Evolutionary conservation across 2,329 filamentous ascomycete genomes (phyloP).

Genomic region (Colletotrichum sp.): DNA sequence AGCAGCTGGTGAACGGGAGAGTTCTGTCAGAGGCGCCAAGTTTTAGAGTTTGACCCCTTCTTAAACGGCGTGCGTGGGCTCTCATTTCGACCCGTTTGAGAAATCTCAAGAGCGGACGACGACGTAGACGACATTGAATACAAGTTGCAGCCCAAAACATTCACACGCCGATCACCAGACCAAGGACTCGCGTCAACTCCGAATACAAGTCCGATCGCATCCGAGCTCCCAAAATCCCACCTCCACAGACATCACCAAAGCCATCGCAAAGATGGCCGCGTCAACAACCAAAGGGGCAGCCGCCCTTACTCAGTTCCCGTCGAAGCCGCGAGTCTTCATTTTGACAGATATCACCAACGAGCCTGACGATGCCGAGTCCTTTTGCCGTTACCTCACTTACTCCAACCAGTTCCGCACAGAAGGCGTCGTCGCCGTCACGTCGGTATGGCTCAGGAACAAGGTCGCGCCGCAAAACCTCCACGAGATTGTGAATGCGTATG

Average conservation of each 20-base stretch:
- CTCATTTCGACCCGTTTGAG: neutral
- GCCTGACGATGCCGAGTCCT: conserved; percentile 48
- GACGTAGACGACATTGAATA: neutral
- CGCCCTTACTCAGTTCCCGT: neutral
- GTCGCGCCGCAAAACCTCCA: conserved; percentile 46
- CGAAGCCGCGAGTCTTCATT: conserved; percentile 42
- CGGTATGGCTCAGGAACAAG: conserved; percentile 47
- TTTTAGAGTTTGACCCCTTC: neutral
- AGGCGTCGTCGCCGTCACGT: conserved; percentile 50
- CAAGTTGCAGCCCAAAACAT: neutral
- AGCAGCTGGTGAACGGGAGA: neutral
- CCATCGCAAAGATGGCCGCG: neutral
- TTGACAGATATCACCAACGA: conserved; percentile 51
- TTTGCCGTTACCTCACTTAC: conserved; percentile 49
- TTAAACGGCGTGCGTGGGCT: neutral
- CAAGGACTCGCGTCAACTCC: neutral
- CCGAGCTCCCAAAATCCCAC: neutral
- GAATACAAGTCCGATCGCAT: neutral
- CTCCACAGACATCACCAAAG: neutral
- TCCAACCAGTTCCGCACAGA: conserved; percentile 50
- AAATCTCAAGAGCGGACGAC: neutral
- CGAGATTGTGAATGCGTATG: conserved; percentile 48
- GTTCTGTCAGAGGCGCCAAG: neutral
- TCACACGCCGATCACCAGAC: neutral
- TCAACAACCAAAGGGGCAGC: neutral